Base-by-base conservation (phyloP, 2,329 filamentous ascomycete genomes). In the Scedosporium apiospermum region DNA sequence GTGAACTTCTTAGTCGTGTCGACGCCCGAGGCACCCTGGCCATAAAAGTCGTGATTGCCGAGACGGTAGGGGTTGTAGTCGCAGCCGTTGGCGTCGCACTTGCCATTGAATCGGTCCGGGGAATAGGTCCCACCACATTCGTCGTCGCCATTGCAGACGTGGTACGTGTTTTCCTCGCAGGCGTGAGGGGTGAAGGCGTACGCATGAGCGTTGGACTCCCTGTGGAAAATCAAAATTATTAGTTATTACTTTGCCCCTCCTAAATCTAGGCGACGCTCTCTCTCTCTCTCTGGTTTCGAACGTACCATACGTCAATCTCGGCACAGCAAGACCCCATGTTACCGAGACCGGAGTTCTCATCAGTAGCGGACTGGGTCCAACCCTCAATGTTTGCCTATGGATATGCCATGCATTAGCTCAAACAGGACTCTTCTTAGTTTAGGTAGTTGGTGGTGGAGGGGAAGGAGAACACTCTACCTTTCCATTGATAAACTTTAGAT, bases 1-100 rank as follows among this genome's bases (percentile, higher is more conserved):
- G 75, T 88, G 69, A 88, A 77, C 64, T 80, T 79, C 67, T 77
- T 76, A 61, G 70, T 79, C 58, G 83, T 86, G 71, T 87, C 80
- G 65, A 88, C 77, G 16, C 75, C 84, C 4, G 59, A 51, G 71
- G 76, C 76, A 65, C 80, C 82, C 0, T 77, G 74, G 46, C 85
- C 86, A 72, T 82, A 88, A 76, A 87, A 88, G 71, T 76, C 74
- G 38, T 74, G 75, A 71, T 82, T 80, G 51, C 84, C 86, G 76
- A 84, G 78, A 68, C 85, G 84, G 80, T 82, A 88, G 26, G 80
- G 75, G 78, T 87, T 87, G 77, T 83, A 87, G 70, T 87, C 85
- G 68, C 86, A 88, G 21, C 86, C 86, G 65, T 85, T 82, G 64
- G 81, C 81, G 71, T 88, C 86, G 74, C 86, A 88, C 49, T 80